Base-by-base conservation (phyloP, 129 eudicot genomes). In the Oenanthe sinensis region DNA sequence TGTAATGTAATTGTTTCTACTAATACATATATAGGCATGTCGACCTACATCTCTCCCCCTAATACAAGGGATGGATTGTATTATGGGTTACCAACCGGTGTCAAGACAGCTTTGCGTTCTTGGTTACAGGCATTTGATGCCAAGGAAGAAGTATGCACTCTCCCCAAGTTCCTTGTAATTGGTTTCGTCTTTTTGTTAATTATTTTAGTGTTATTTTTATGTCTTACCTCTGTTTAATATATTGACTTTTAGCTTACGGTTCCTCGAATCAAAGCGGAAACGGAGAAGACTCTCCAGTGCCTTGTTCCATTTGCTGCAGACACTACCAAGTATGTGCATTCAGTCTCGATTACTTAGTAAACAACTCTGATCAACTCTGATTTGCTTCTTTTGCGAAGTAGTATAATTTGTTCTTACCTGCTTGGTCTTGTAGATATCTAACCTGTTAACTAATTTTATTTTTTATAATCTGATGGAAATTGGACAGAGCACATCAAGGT, bases 181-280 rank as follows among this genome's bases (percentile, higher is more conserved):
- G 5, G 68, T n/a, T 11, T 71, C 1, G 36, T 33, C 1, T 17
- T 37, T 71, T 9, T 45, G 24, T 13, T 33, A 58, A 9, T 45
- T 22, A 1, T 11, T 48, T 47, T 2, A 14, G 4, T 48, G 19
- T 48, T 48, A 17, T 48, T 48, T 3, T 48, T 8, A 48, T 48
- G 52, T 14, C 4, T 48, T 14, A 48, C 5, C 52, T 13, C 19
- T 48, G 52, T 33, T 0, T 48, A 48, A 55, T 16, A 16, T 16
- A 52, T 52, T 45, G 73, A 81, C 63, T 82, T 82, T 79, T 96
- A 94, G 98, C 88, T 88, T 76, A 83, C 90, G 52, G 86, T 88
- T 82, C 92, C 97, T 84, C 92, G 90, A 90, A 94, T 91, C 71
- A 91, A 91, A 81, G 97, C 90, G 13, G 97, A 94, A 87, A 94